Percentiles rank a stretch among this genome's conserved stretches.
phyloP scores from a whole-genome alignment of 176 grass and related monocot genomes.

The Chrysopogon serrulatus region DNA sequence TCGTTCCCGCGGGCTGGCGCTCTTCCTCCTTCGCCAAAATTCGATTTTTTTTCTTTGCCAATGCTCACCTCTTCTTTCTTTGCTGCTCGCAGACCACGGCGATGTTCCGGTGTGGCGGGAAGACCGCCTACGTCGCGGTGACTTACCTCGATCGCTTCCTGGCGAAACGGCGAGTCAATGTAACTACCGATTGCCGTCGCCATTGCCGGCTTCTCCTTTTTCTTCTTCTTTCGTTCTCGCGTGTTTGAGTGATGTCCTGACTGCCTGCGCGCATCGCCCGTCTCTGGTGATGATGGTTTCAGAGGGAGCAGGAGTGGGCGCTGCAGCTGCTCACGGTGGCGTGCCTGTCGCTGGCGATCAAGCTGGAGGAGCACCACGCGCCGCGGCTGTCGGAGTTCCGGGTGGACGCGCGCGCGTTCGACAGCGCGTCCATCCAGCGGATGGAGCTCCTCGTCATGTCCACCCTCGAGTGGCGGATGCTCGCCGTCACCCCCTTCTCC shows the following conservation, averaged over 20 bases:
- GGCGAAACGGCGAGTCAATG: slow-evolving; percentile 40
- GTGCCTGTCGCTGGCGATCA: slow-evolving; percentile 82
- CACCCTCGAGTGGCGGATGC: slow-evolving; percentile 76
- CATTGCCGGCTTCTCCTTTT: not conserved
- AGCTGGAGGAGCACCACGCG: slow-evolving; percentile 70
- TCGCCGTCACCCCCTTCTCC: slow-evolving; percentile 67
- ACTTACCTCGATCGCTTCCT: slow-evolving; percentile 89
- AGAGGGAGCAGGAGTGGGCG: slow-evolving; percentile 69
- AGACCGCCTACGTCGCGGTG: slow-evolving; percentile 78
- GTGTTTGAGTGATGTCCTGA: slow-evolving; percentile 9
- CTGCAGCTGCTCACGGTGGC: slow-evolving; percentile 67
- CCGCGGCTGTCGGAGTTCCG: slow-evolving; percentile 57
- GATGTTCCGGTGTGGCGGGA: slow-evolving; percentile 46
- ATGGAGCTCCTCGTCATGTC: slow-evolving; percentile 86
- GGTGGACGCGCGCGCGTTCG: slow-evolving; percentile 35
- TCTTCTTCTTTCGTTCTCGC: not conserved
- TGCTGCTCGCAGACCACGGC: slow-evolving; percentile 41
- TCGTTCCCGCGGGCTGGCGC: slow-evolving; percentile 6
- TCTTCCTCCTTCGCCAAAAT: not conserved
- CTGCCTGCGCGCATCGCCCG: not conserved
- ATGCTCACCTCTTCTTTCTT: not conserved
- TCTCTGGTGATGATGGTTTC: not conserved
- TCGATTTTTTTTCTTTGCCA: not conserved
- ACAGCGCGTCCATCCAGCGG: slow-evolving; percentile 39
- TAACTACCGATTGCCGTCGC: slow-evolving; percentile 13